Evolutionary conservation across 257 asterid genomes (phyloP).

Genomic region (Mitragyna speciosa): DNA sequence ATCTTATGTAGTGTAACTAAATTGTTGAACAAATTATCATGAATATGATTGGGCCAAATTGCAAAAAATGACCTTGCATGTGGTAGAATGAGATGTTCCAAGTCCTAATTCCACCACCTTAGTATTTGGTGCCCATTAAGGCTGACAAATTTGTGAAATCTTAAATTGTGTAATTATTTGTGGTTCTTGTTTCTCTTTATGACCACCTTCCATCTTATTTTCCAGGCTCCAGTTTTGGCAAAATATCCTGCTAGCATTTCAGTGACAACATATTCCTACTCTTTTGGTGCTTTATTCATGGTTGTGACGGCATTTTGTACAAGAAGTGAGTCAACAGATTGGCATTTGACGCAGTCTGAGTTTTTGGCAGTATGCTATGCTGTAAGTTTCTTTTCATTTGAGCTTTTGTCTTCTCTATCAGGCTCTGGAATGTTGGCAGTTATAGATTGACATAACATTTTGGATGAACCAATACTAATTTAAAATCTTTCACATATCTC

Average conservation of each 20-base stretch:
- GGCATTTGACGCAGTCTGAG: slow-evolving; percentile 75
- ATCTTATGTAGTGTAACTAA: background rate
- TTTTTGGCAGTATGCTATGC: slow-evolving; percentile 80
- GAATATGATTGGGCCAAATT: background rate
- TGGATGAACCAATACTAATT: background rate
- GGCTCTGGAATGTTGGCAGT: background rate
- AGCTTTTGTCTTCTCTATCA: background rate
- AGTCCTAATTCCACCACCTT: background rate
- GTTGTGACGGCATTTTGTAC: slow-evolving; percentile 53
- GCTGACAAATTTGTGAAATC: background rate
- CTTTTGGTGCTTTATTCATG: slow-evolving; percentile 71
- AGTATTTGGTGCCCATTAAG: background rate
- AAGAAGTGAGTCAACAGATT: slow-evolving; percentile 61
- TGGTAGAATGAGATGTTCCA: background rate
- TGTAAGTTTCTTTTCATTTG: slow-evolving; percentile 51
- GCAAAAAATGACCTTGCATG: background rate
- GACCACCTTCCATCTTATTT: slow-evolving; percentile 13
- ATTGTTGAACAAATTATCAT: background rate
- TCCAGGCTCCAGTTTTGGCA: slow-evolving; percentile 83
- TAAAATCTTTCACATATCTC: background rate
- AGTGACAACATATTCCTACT: slow-evolving; percentile 86
- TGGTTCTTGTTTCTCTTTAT: background rate
- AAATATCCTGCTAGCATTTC: slow-evolving; percentile 92
- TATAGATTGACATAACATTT: background rate
- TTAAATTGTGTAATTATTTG: background rate